These are phyloP conservation scores for Diaporthe aspalathi DNA, from an alignment of 2,329 filamentous ascomycete genomes.

Conservation along the genomic window DNA sequence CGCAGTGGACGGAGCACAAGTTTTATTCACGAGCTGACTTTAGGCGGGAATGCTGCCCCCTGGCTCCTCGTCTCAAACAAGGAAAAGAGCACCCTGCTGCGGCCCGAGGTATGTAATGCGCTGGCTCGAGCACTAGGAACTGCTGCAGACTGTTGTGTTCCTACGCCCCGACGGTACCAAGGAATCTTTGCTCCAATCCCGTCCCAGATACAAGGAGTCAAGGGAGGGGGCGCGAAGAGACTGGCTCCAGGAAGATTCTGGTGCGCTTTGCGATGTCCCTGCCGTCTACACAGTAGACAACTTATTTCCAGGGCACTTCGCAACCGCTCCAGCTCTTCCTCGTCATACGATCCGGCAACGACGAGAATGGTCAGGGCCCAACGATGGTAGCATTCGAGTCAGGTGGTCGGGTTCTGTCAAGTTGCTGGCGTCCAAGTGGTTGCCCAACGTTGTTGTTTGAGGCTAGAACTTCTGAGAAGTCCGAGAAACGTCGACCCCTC, in stretches of 20 bases:
- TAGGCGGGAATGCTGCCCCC: constrained; percentile 15
- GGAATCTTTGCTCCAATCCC: constrained; percentile 17
- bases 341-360: constrained; percentile 12
- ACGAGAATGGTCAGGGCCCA: constrained; percentile 18
- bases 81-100: constrained; percentile 25
- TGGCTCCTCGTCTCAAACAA: constrained; percentile 20
- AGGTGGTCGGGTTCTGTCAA: constrained; percentile 1
- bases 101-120: constrained; percentile 1
- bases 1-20: constrained; percentile 7
- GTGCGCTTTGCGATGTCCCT: background rate
- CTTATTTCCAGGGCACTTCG: background rate
- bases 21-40: constrained; percentile 18
- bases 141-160: constrained; percentile 22
- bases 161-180: background rate
- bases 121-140: constrained; percentile 11
- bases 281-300: background rate
- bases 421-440: constrained; percentile 8
- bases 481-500: constrained; percentile 25
- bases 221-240: background rate
- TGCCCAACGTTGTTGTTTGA: background rate
- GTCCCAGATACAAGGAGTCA: background rate
- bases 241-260: constrained; percentile 1
- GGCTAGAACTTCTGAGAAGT: constrained; percentile 13
- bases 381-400: constrained; percentile 1
- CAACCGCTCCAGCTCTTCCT: constrained; percentile 3